A percentile compares a stretch with the other conserved stretches of the same genome.
These are phyloP conservation scores for Capronia americana DNA, from an alignment of 2,329 filamentous ascomycete genomes.

Conservation along the genomic window DNA sequence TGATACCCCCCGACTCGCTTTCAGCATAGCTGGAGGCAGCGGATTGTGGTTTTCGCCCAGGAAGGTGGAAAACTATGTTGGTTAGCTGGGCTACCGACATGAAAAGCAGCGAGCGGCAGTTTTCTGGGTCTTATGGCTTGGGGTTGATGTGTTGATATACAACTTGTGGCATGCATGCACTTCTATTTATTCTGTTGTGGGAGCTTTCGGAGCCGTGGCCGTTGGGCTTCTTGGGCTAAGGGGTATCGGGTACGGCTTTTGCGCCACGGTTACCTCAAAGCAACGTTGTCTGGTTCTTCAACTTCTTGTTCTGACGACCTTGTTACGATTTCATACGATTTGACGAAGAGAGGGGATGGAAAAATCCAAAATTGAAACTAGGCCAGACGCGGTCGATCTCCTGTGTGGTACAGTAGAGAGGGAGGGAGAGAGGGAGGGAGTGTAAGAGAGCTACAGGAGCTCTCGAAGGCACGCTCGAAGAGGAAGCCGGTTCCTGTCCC, in stretches of 20 bases:
- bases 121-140: conserved; percentile 7
- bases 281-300: background rate
- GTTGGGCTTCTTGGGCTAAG: background rate
- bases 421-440: too few species aligned
- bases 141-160: conserved; percentile 19
- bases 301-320: background rate
- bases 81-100: conserved; percentile 8
- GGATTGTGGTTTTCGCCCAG: conserved; percentile 4
- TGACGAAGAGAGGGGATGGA: background rate
- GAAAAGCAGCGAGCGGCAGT: conserved; percentile 20
- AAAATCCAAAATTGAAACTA: background rate
- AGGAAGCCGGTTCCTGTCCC: background rate
- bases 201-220: background rate
- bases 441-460: too few species aligned
- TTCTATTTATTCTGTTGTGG: background rate
- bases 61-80: conserved; percentile 5
- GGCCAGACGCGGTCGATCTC: too few species aligned
- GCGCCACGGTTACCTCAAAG: background rate
- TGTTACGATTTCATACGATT: background rate
- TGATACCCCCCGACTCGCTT: conserved; percentile 20
- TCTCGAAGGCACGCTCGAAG: background rate
- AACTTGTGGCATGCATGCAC: background rate
- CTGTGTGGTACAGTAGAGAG: background rate
- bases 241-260: background rate
- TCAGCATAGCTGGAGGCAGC: conserved; percentile 10